phyloP scores from a whole-genome alignment of 352 stramenopile species.

The Phytophthora macrochlamydospora region DNA sequence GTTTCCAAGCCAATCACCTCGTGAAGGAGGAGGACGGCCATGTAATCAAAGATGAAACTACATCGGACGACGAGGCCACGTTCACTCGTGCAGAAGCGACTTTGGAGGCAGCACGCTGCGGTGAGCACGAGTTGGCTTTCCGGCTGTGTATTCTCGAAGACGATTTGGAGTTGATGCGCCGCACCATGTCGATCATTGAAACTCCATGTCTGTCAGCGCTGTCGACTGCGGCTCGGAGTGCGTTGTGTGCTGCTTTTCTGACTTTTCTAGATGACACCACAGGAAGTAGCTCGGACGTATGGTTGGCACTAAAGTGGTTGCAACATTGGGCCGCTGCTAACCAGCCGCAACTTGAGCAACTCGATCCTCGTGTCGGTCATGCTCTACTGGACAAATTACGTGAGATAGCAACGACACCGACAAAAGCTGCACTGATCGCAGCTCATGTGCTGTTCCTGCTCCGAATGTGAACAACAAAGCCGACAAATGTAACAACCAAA shows the following conservation, averaged over 20 bases:
- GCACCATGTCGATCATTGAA: constrained; percentile 35
- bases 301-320: constrained; percentile 63
- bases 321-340: constrained; percentile 26
- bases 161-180: constrained; percentile 43
- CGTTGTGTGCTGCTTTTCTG: constrained; percentile 61
- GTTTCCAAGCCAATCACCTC: constrained; percentile 1
- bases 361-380: constrained; percentile 49
- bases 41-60: constrained; percentile 4
- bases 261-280: constrained; percentile 40
- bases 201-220: constrained; percentile 42
- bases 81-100: constrained; percentile 49
- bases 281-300: constrained; percentile 24
- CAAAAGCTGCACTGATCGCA: constrained; percentile 38
- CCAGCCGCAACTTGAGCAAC: constrained; percentile 18
- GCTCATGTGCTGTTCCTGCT: constrained; percentile 48
- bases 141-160: constrained; percentile 65
- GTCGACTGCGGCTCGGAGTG: constrained; percentile 39
- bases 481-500: too few relatives aligned
- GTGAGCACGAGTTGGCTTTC: constrained; percentile 55
- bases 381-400: constrained; percentile 40
- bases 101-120: constrained; percentile 41
- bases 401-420: constrained; percentile 28
- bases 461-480: constrained; percentile 14
- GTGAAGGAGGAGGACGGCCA: constrained; percentile 9
- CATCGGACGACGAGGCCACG: neutral